Base-by-base conservation (phyloP, 805 yeast species). In the Yamadazyma laniorum region DNA sequence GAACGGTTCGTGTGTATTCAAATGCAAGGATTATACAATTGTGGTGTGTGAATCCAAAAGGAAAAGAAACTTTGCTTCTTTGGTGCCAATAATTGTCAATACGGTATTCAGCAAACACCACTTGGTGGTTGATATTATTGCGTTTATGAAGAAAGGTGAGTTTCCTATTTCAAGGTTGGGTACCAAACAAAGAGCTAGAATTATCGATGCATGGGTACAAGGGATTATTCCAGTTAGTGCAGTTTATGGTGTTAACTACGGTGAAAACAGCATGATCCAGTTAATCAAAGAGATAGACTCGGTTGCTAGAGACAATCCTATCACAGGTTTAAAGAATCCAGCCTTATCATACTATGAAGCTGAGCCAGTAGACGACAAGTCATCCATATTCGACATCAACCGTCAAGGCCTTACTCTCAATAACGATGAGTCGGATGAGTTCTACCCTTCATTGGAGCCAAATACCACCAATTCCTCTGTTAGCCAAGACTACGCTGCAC, bases 1-100 rank as follows among this genome's bases (percentile, higher is more conserved):
- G 54, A 67, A 33, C 61, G 74, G 74, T 0, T 62, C 82, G 21
- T 81, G 89, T 50, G 73, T 89, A 1, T 82, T 88, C 59, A 89
- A 85, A 55, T 81, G 90, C 27, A 90, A 89, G 6, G 91, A 88
- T 13, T 78, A 84, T 51, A 75, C 85, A 3, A 75, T 89, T 7
- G 79, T 85, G 12, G 79, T 91, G 6, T 77, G 89, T 30, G 95
- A 89, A 51, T 64, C 77, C 12, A 68, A 69, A 29, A 55, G 80
- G 28, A 60, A 65, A 7, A 62, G 69, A 27, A 68, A 72, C 44
- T 63, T 80, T 39, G 82, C 96, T 1, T 79, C 93, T 1, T 58
- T 93, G 40, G 89, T 88, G 0, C 95, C 98, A 1, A 75, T 90
- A 16, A 74, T 93, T 31, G 89, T 86, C 29, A 83, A 86, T 47